Percentiles rank a stretch among this genome's conserved stretches.
Conservation (phyloP, 352 stramenopile species). For the Sclerospora graminicola region DNA sequence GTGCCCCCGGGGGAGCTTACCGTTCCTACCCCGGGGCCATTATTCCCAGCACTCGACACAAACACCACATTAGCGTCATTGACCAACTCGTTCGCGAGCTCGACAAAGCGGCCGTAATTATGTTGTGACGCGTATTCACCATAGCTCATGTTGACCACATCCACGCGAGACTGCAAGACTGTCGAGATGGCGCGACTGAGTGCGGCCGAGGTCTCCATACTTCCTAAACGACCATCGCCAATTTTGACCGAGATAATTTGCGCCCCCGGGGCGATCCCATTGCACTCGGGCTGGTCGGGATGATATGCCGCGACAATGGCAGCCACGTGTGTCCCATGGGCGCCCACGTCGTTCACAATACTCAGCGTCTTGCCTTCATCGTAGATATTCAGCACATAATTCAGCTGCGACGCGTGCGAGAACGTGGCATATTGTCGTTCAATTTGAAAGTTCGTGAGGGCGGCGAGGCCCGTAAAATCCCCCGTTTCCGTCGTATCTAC, state of each 20-base stretch:
- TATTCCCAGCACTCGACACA: conserved; percentile 91
- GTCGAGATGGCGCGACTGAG: conserved; percentile 88
- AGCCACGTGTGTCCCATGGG: conserved; percentile 94
- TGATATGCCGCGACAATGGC: conserved; percentile 91
- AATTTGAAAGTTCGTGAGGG: conserved; percentile 71
- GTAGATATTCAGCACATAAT: conserved; percentile 94
- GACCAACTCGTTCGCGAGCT: conserved; percentile 87
- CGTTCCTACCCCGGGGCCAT: conserved; percentile 91
- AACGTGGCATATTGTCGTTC: conserved; percentile 82
- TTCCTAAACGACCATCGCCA: conserved; percentile 87
- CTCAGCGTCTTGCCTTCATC: conserved; percentile 87
- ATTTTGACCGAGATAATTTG: conserved; percentile 94
- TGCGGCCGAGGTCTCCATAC: conserved; percentile 90
- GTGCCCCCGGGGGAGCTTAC: conserved; percentile 89
- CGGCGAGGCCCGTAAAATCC: conserved; percentile 58
- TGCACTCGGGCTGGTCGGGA: conserved; percentile 73
- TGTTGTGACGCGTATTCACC: conserved; percentile 88
- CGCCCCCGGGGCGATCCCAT: conserved; percentile 89
- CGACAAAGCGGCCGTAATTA: conserved; percentile 82
- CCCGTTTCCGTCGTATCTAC: conserved; percentile 80
- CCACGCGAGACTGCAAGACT: conserved; percentile 78
- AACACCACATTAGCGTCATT: conserved; percentile 90
- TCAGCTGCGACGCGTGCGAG: conserved; percentile 87
- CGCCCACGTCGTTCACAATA: conserved; percentile 88
- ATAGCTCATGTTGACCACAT: conserved; percentile 96